These are phyloP conservation scores for Sporopachydermia quercuum DNA, from an alignment of 805 yeast species.

Conservation along the genomic window DNA sequence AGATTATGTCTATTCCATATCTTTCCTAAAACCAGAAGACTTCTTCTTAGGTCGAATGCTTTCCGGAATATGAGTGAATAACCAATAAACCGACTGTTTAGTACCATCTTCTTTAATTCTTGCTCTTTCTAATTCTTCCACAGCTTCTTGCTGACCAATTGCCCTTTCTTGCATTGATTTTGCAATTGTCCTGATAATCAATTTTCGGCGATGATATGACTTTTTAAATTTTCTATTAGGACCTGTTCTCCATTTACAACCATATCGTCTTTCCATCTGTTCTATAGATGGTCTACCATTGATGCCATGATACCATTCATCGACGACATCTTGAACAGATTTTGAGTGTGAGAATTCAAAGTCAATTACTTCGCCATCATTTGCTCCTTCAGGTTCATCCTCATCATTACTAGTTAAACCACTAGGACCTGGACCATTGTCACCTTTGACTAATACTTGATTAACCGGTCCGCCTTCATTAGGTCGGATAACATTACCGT, in stretches of 20 bases:
- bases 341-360: constrained; percentile 10
- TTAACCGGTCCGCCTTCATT: background rate
- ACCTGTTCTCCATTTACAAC: constrained; percentile 15
- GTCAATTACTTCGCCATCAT: background rate
- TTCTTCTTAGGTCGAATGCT: background rate
- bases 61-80: constrained; percentile 16
- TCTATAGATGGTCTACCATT: constrained; percentile 16
- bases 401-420: background rate
- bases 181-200: constrained; percentile 12
- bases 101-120: constrained; percentile 14
- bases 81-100: constrained; percentile 18
- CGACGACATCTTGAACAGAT: constrained; percentile 15
- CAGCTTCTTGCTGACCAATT: constrained; percentile 3
- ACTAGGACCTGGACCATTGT: background rate
- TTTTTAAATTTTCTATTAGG: constrained; percentile 13
- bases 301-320: constrained; percentile 16
- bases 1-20: no score
- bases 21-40: background rate
- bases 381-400: background rate
- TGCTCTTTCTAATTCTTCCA: constrained; percentile 12
- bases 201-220: constrained; percentile 15
- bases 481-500: no score
- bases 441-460: background rate
- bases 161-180: constrained; percentile 9
- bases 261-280: constrained; percentile 15